Percentiles rank a stretch among this genome's conserved stretches.
phyloP scores from a whole-genome alignment of 352 stramenopile species.

The Globisporangium emineosum region DNA sequence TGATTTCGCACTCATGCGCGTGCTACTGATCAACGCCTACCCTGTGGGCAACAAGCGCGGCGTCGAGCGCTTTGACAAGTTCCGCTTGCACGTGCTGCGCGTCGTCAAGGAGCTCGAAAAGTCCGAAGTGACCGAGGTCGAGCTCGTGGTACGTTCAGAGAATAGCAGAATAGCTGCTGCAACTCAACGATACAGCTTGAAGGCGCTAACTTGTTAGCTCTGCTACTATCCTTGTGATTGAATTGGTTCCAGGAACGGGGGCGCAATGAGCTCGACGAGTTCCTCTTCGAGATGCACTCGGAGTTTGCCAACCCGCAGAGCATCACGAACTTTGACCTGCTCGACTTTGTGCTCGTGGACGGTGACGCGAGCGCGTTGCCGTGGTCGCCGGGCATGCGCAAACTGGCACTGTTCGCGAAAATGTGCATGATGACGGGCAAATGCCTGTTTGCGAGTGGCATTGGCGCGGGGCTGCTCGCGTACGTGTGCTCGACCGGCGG shows the following conservation, averaged over 20 bases:
- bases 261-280: constrained; percentile 63
- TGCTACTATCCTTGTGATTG: not conserved
- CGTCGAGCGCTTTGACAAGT: constrained; percentile 42
- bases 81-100: constrained; percentile 44
- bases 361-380: constrained; percentile 60
- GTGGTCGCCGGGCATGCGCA: constrained; percentile 59
- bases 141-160: constrained; percentile 59
- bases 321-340: constrained; percentile 78
- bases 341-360: constrained; percentile 81
- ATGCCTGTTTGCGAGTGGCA: constrained; percentile 62
- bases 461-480: constrained; percentile 56
- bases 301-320: constrained; percentile 52
- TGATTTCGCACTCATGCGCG: constrained; percentile 40
- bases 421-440: constrained; percentile 90
- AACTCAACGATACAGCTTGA: not conserved
- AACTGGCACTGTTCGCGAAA: constrained; percentile 63
- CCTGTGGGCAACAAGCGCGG: constrained; percentile 37
- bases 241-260: constrained; percentile 43
- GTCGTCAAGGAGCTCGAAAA: constrained; percentile 58
- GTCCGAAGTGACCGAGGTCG: constrained; percentile 55
- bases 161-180: no score
- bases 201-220: not conserved
- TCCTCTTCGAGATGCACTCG: constrained; percentile 75
- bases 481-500: constrained; percentile 75
- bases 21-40: constrained; percentile 75